phyloP scores from a whole-genome alignment of 768 basidiomycete species.

The Suillus lakei region DNA sequence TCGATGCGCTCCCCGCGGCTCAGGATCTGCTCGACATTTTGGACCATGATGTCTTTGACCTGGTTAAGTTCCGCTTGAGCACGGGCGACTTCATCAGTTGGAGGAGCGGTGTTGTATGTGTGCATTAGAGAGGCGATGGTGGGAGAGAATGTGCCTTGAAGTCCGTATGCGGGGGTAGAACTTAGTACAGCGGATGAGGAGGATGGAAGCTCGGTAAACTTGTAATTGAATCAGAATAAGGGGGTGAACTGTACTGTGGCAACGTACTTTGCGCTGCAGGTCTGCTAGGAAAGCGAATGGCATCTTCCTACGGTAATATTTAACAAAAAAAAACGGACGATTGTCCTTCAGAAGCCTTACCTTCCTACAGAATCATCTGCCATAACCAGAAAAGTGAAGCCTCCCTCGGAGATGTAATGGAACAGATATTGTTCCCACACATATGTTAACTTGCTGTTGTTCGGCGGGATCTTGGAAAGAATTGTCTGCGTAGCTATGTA shows the following conservation, averaged over 20 bases:
- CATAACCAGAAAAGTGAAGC: slow-evolving; percentile 90
- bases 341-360: slow-evolving; percentile 44
- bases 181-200: slow-evolving; percentile 59
- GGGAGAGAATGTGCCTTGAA: slow-evolving; percentile 75
- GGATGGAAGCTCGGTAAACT: slow-evolving; percentile 69
- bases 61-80: slow-evolving; percentile 89
- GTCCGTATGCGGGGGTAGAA: slow-evolving; percentile 58
- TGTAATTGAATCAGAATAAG: slow-evolving; percentile 13
- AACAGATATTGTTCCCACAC: slow-evolving; percentile 94
- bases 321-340: slow-evolving; percentile 4
- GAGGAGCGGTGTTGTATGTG: slow-evolving; percentile 88
- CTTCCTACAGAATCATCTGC: slow-evolving; percentile 92
- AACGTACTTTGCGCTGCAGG: slow-evolving; percentile 72
- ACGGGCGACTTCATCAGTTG: slow-evolving; percentile 84
- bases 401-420: slow-evolving; percentile 91
- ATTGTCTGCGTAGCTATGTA: slow-evolving; percentile 81
- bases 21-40: slow-evolving; percentile 97
- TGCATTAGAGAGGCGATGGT: slow-evolving; percentile 78
- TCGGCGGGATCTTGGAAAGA: slow-evolving; percentile 93
- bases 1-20: slow-evolving; percentile 95
- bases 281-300: slow-evolving; percentile 94
- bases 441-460: slow-evolving; percentile 82
- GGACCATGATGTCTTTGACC: slow-evolving; percentile 97
- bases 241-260: slow-evolving; percentile 10
- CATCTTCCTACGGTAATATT: slow-evolving; percentile 61